Evolutionary conservation across 2,329 filamentous ascomycete genomes (phyloP), one percentile per base, ranked within the genome.

Genomic region (Penicillium sp.): DNA sequence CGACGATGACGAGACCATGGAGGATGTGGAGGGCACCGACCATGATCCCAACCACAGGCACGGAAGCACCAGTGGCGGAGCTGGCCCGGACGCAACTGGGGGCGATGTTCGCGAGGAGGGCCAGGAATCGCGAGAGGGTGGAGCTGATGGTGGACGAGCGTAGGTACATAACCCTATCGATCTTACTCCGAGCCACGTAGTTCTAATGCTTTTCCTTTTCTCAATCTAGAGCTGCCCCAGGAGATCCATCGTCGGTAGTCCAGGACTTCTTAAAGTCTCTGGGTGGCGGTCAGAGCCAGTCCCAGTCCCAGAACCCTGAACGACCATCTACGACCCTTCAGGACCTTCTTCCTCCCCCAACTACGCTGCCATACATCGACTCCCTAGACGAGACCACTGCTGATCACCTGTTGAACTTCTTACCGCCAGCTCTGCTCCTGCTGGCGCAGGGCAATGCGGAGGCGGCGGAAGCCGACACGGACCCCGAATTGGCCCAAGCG

Each of bases 121-220:
- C 53, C 85, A 90, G 72, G 86, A 85, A 63, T 85, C 93, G 60
- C 83, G 95, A 77, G 91, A 96, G 75, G 94, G 93, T 55, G 94
- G 95, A 70, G 90, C 90, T 64, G 94, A 97, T 76, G 94, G 95
- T 69, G 95, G 90, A 77, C 86, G 94, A 96, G 94, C 93, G 94
- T 99, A 97, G 93, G 95, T 99, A 75, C 70, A 74, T 72, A 72
- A 75, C 71, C 76, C 72, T 70, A 58, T 57, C 52, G 47, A 24
- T 23, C 34, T 50, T 41, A 34, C 44, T 38, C 26, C 28, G 42
- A 56, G 56, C 51, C 58, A 55, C 52, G 49, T 47, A 52, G 53
- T 24, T 53, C 50, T 59, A 31, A 58, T 52, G 50, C 39, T 3
- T 49, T 43, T 38, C n/a, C 52, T 56, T 53, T 33, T 43, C 42